Conservation (phyloP, 768 basidiomycete species). For the Saitozyma sp. region DNA sequence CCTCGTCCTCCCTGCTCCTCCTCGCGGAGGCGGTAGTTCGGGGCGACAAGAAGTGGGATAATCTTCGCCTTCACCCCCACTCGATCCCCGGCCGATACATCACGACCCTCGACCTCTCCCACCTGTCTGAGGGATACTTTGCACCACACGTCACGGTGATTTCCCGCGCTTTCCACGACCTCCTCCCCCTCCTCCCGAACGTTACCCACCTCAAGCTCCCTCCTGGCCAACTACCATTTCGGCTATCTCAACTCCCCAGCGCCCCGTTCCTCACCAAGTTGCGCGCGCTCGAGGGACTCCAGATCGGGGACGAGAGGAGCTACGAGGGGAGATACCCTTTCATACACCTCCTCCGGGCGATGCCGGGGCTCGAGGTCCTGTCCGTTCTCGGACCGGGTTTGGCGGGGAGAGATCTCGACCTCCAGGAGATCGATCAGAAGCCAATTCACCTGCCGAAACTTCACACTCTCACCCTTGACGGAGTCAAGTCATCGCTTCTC, state of each 20-base stretch:
- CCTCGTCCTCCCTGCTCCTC: constrained; percentile 15
- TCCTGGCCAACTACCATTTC: constrained; percentile 15
- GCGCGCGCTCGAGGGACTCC: constrained; percentile 24
- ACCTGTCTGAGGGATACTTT: constrained; percentile 18
- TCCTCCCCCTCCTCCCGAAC: constrained; percentile 48
- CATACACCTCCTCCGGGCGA: constrained; percentile 13
- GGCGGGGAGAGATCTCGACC: background rate
- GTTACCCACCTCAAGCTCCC: constrained; percentile 44
- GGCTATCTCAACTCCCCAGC: constrained; percentile 12
- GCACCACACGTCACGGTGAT: constrained; percentile 21
- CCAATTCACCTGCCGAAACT: constrained; percentile 32
- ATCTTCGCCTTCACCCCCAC: constrained; percentile 79
- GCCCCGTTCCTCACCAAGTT: constrained; percentile 16
- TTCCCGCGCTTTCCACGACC: constrained; percentile 10
- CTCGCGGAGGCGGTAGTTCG: constrained; percentile 58
- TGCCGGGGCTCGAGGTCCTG: constrained; percentile 28
- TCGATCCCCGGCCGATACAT: constrained; percentile 89
- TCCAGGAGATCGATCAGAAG: background rate
- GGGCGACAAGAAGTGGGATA: constrained; percentile 81
- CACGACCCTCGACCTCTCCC: constrained; percentile 69
- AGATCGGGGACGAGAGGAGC: constrained; percentile 10
- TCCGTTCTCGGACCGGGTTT: constrained; percentile 27
- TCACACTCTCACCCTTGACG: constrained; percentile 36
- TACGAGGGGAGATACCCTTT: constrained; percentile 16
- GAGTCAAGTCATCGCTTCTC: constrained; percentile 29